phyloP scores from a whole-genome alignment of 805 yeast genomes.

The Jamesozyma gamospora region DNA sequence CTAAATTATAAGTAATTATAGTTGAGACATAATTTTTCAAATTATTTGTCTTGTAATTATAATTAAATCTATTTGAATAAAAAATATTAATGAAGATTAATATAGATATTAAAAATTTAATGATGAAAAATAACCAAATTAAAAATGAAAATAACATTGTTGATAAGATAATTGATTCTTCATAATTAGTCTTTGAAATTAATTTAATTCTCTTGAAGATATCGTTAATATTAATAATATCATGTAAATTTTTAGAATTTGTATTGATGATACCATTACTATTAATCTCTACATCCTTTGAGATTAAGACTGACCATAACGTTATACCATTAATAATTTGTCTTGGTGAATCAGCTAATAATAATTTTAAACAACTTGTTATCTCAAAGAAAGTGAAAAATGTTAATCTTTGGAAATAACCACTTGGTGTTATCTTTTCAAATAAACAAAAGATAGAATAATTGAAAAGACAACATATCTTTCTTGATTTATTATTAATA shows the following conservation, averaged over 20 bases:
- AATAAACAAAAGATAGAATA: conserved; percentile 67
- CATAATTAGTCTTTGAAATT: conserved; percentile 51
- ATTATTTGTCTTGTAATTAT: conserved; percentile 31
- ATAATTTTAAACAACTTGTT: conserved; percentile 49
- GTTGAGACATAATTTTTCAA: conserved; percentile 54
- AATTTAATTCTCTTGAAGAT: conserved; percentile 38
- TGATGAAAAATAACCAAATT: conserved; percentile 62
- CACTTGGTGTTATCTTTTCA: conserved; percentile 56
- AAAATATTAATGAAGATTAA: neutral
- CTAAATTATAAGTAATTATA: conserved; percentile 48
- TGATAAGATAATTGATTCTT: conserved; percentile 62
- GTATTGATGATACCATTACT: conserved; percentile 9
- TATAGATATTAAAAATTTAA: conserved; percentile 46
- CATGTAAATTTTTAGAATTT: conserved; percentile 18
- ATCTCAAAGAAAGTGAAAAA: conserved; percentile 56
- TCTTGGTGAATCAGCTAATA: conserved; percentile 79
- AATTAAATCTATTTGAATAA: conserved; percentile 19
- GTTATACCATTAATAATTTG: conserved; percentile 78
- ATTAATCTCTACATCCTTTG: conserved; percentile 17
- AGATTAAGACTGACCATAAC: conserved; percentile 38
- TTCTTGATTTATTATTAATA: conserved; percentile 54
- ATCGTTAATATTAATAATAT: conserved; percentile 22
- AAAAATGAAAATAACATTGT: conserved; percentile 67
- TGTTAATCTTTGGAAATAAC: conserved; percentile 55
- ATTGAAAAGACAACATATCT: conserved; percentile 43